Evolutionary conservation across 192 early-diverging fungal species (phyloP).

Genomic region (Gamsiella multidivaricata): DNA sequence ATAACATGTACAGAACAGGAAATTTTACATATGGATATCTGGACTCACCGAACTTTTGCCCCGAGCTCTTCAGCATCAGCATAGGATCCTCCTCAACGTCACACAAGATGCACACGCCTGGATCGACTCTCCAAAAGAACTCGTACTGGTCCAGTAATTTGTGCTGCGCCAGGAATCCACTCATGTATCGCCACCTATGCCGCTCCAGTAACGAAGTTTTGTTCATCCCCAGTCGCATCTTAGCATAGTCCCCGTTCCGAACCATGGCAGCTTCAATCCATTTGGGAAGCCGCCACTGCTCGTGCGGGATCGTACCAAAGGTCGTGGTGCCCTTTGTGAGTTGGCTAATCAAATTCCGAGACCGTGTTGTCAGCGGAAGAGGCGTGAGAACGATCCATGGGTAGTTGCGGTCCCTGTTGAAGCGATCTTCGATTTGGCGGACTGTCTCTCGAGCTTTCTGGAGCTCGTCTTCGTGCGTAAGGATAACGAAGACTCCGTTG

Average conservation of each 20-base stretch:
- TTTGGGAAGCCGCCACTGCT: constrained; percentile 64
- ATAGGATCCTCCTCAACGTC: constrained; percentile 70
- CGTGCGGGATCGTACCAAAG: constrained; percentile 60
- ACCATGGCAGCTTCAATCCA: constrained; percentile 55
- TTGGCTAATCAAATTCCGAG: constrained; percentile 53
- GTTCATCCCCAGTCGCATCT: constrained; percentile 17
- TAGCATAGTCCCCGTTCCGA: constrained; percentile 11
- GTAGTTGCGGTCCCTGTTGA: constrained; percentile 72
- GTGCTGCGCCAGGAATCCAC: constrained; percentile 64
- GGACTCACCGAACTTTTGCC: constrained; percentile 60
- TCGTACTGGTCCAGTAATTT: constrained; percentile 59
- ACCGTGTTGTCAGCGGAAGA: constrained; percentile 66
- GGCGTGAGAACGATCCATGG: constrained; percentile 81
- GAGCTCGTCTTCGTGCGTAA: constrained; percentile 65
- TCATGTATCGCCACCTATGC: constrained; percentile 34
- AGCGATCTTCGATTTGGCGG: constrained; percentile 71
- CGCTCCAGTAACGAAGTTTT: constrained; percentile 9
- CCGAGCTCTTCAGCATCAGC: constrained; percentile 63
- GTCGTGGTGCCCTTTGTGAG: constrained; percentile 58
- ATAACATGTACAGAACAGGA: neutral
- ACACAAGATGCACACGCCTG: constrained; percentile 68
- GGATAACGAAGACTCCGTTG: constrained; percentile 59
- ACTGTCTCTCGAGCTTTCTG: constrained; percentile 58
- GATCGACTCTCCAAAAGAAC: constrained; percentile 73
- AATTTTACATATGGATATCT: neutral